Evolutionary conservation across 2,329 filamentous ascomycete genomes (phyloP), one percentile per base, ranked within the genome.

Genomic region (Diaporthe nobilis): DNA sequence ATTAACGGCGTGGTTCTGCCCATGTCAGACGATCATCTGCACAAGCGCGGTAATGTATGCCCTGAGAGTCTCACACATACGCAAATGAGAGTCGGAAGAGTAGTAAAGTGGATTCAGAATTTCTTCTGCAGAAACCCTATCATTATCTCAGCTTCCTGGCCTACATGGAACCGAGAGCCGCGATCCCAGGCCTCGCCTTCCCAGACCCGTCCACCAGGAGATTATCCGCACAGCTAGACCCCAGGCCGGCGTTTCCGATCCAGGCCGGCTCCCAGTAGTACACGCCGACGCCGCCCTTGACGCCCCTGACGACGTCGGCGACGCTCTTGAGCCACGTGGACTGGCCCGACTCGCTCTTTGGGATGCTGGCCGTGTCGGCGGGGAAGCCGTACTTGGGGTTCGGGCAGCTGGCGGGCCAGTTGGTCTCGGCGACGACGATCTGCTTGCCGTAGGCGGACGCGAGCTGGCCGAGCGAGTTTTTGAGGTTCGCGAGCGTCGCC

Each of bases 181-280:
- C 65, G 6, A 70, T 55, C 2, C 65, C 65, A 4, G 65, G 4
- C 37, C 65, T 70, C 9, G 65, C 65, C n/a, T 70, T 70, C 2
- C 65, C 65, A 8, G 65, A 70, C 4, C 65, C 49, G 37, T 70
- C 65, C 4, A 70, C 65, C 58, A 75, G 49, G 8, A 73, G 58
- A 81, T 92, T 93, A 77, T 91, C 91, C 25, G 85, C 84, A 80
- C 92, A 94, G 57, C 91, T 92, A 22, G 91, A 93, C 2, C 92
- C 92, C 71, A 94, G 82, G 0, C 83, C 88, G 15, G 89, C 88
- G 82, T 94, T 94, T 57, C 91, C 86, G 77, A 94, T 86, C 92
- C 92, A 95, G 0, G 90, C 91, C 0, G 92, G 92, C 81, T 95
- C 93, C 93, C 93, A 95, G 78, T 94, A 95, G 77, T 92, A 94